phyloP scores from a whole-genome alignment of 1,284 basidiomycete species.

The Trametes sp. region DNA sequence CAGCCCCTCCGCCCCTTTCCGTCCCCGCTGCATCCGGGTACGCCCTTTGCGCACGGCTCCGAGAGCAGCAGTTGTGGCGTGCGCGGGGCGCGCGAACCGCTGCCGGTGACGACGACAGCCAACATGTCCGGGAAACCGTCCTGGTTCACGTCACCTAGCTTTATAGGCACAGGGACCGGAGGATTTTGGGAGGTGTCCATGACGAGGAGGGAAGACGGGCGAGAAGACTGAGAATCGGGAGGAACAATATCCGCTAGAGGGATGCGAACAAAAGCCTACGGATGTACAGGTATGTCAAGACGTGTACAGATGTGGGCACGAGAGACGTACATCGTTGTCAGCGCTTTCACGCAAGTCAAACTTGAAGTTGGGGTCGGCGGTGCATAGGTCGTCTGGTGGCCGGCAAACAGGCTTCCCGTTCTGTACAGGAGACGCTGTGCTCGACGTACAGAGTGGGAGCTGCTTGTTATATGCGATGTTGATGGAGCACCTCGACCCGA shows the following conservation, averaged over 20 bases:
- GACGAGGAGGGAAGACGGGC: slow-evolving; percentile 69
- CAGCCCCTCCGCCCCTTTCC: slow-evolving; percentile 68
- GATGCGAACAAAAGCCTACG: slow-evolving; percentile 72
- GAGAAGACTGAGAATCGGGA: slow-evolving; percentile 39
- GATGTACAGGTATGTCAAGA: neutral
- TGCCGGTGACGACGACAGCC: slow-evolving; percentile 62
- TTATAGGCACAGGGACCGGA: slow-evolving; percentile 78
- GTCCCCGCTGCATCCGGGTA: slow-evolving; percentile 59
- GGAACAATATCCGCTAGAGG: slow-evolving; percentile 72
- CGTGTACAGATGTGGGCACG: neutral
- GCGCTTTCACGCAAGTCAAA: slow-evolving; percentile 71
- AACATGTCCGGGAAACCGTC: slow-evolving; percentile 97
- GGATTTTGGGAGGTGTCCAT: slow-evolving; percentile 69
- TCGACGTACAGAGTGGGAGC: slow-evolving; percentile 77
- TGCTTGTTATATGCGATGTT: slow-evolving; percentile 97
- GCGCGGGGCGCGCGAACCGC: slow-evolving; percentile 45
- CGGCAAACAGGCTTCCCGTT: slow-evolving; percentile 72
- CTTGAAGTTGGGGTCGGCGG: slow-evolving; percentile 80
- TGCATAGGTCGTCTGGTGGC: slow-evolving; percentile 82
- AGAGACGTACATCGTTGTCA: slow-evolving; percentile 63
- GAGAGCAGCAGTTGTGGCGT: slow-evolving; percentile 79
- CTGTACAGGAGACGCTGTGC: slow-evolving; percentile 54
- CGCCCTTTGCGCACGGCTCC: slow-evolving; percentile 67
- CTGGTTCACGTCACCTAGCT: slow-evolving; percentile 90
- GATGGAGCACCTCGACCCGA: slow-evolving; percentile 81